Evolutionary conservation across 345 rosid genomes (phyloP).

Genomic region (Capsella bursapastoris): DNA sequence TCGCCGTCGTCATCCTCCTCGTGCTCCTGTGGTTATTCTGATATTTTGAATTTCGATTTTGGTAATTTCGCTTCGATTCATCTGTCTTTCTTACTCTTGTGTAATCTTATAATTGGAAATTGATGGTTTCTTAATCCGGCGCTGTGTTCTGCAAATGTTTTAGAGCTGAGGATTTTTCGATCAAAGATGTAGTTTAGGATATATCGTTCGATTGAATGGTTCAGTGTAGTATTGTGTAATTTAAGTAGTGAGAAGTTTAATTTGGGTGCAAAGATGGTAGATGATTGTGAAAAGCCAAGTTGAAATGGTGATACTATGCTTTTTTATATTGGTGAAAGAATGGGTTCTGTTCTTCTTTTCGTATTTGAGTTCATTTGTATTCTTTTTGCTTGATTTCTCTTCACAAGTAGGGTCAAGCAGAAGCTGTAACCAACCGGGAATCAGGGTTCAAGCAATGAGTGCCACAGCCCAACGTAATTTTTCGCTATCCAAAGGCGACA

Average conservation of each 20-base stretch:
- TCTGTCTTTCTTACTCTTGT: not conserved
- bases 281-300: slow-evolving; percentile 20
- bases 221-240: not conserved
- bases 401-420: slow-evolving; percentile 48
- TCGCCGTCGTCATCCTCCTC: slow-evolving; percentile 46
- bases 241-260: not conserved
- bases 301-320: not conserved
- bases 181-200: not conserved
- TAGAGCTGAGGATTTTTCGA: not conserved
- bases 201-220: not conserved
- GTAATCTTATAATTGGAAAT: not conserved
- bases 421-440: slow-evolving; percentile 56
- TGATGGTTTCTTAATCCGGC: not conserved
- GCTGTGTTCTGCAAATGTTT: not conserved
- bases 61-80: slow-evolving; percentile 49
- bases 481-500: slow-evolving; percentile 46
- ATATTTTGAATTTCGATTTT: slow-evolving; percentile 49
- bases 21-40: slow-evolving; percentile 54
- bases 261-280: not conserved
- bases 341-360: slow-evolving; percentile 2
- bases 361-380: not conserved
- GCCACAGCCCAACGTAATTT: slow-evolving; percentile 56
- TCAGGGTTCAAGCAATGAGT: slow-evolving; percentile 70
- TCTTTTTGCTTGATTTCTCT: slow-evolving; percentile 26
- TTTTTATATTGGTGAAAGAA: not conserved